Evolutionary conservation across 2,329 filamentous ascomycete species (phyloP), one percentile per base, ranked within the genome.

Genomic region (Aspergillus brasiliensis): DNA sequence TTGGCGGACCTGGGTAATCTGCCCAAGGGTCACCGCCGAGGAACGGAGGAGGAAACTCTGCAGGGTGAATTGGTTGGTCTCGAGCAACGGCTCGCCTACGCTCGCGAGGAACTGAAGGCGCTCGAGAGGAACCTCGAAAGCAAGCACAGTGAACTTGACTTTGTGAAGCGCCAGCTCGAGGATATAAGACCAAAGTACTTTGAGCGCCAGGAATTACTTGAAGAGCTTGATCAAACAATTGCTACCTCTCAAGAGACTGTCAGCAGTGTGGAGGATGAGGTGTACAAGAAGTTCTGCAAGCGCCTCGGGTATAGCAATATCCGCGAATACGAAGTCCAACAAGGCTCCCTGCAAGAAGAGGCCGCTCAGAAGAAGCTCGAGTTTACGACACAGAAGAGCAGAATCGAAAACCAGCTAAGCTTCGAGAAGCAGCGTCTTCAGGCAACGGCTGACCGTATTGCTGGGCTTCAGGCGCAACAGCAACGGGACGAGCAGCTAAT

Each of bases 321-420:
- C 65, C 91, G 94, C 60, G 91, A 92, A 59, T 99, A 98, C 70
- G 92, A 98, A 73, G 90, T 90, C 25, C 93, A 96, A 67, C 95
- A 98, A 77, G 94, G 95, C 51, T 92, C 90, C 44, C 81, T 96
- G 51, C 93, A 98, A 75, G 91, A 97, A 74, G 92, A 98, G 73
- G 91, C 91, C 47, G 88, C 89, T 0, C 88, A 95, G 76, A 93
- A 93, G 80, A 91, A 91, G 63, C 88, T 91, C 56, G 88, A 93
- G 66, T 98, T 97, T 69, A 90, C 89, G 58, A 88, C 90, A 3
- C 95, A 99, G 73, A 84, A 83, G 66, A 86, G 83, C 61, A 83
- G 80, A 55, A 81, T 89, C 49, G 80, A 87, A 65, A 86, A 85
- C 65, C 81, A 86, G 66, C 77, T 88, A 52, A 82, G 78, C 62